These are phyloP conservation scores for Marasmius tenuissimus DNA, from an alignment of 1,284 basidiomycete species.

Conservation along the genomic window DNA sequence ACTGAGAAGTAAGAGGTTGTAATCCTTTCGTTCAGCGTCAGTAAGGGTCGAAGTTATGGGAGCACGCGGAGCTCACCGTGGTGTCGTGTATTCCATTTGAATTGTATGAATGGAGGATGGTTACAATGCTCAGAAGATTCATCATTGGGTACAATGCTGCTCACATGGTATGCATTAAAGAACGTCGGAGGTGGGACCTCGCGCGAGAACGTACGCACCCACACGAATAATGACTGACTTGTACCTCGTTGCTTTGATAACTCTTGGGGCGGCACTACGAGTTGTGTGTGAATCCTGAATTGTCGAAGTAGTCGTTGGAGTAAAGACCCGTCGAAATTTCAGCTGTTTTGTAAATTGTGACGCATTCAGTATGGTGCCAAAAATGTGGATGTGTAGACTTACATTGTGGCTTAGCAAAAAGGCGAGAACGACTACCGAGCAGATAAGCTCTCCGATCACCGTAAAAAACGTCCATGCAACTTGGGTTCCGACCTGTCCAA, in stretches of 20 bases:
- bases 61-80: slow-evolving; percentile 2
- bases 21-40: slow-evolving; percentile 3
- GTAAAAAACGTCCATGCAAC: slow-evolving; percentile 7
- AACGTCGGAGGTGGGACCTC: neutral
- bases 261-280: neutral
- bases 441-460: slow-evolving; percentile 7
- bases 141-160: slow-evolving; percentile 13
- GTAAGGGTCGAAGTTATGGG: neutral
- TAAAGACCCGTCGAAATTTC: neutral
- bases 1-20: slow-evolving; percentile 13
- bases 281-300: neutral
- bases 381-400: neutral
- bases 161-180: neutral
- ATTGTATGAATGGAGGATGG: slow-evolving; percentile 9
- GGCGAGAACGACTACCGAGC: slow-evolving; percentile 1
- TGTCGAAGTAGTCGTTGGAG: neutral
- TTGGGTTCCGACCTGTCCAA: slow-evolving; percentile 10
- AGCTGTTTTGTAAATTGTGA: neutral
- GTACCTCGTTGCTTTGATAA: slow-evolving; percentile 5
- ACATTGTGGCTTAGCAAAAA: slow-evolving; percentile 5
- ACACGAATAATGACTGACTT: slow-evolving; percentile 11
- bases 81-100: slow-evolving; percentile 11
- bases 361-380: neutral
- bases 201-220: neutral
- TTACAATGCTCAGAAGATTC: slow-evolving; percentile 10